These are phyloP conservation scores for Mallotus japonicus DNA, from an alignment of 441 rosid species.

Conservation along the genomic window DNA sequence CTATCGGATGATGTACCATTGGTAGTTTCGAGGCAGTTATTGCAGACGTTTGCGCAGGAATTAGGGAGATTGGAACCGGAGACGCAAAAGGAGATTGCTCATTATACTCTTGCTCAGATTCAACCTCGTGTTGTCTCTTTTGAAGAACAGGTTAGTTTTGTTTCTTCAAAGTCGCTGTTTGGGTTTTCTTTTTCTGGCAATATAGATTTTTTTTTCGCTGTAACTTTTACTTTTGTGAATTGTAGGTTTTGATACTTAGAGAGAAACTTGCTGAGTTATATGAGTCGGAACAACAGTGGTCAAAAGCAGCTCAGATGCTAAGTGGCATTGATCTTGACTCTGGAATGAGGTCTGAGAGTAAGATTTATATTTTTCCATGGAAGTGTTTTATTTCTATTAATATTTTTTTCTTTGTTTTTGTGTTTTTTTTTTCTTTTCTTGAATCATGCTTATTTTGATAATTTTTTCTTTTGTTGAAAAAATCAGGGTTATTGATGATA, in stretches of 20 bases:
- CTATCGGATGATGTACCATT: constrained; percentile 93
- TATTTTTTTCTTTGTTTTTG: background rate
- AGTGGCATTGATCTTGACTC: constrained; percentile 97
- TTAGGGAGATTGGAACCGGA: constrained; percentile 75
- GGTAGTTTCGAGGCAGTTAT: constrained; percentile 93
- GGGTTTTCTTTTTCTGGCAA: too few relatives aligned
- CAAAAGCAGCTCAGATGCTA: constrained; percentile 98
- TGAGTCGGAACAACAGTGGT: constrained; percentile 94
- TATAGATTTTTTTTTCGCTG: too few relatives aligned
- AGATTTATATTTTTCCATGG: constrained; percentile 7
- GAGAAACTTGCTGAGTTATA: constrained; percentile 96
- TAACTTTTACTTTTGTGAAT: background rate
- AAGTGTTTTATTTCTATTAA: background rate
- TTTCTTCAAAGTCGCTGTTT: background rate
- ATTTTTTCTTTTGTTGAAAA: constrained; percentile 8
- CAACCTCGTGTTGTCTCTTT: constrained; percentile 98
- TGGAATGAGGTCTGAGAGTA: constrained; percentile 79
- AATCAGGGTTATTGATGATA: constrained; percentile 80
- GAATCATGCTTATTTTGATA: background rate
- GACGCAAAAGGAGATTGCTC: constrained; percentile 88
- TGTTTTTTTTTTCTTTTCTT: background rate
- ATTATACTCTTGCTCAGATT: constrained; percentile 82
- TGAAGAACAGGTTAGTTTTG: constrained; percentile 80
- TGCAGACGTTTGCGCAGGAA: constrained; percentile 88
- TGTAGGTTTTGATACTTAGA: constrained; percentile 80